Percentiles rank a stretch among this genome's conserved stretches.
These are phyloP conservation scores for Fraxinus velutina DNA, from an alignment of 305 asterid genomes.

Conservation along the genomic window DNA sequence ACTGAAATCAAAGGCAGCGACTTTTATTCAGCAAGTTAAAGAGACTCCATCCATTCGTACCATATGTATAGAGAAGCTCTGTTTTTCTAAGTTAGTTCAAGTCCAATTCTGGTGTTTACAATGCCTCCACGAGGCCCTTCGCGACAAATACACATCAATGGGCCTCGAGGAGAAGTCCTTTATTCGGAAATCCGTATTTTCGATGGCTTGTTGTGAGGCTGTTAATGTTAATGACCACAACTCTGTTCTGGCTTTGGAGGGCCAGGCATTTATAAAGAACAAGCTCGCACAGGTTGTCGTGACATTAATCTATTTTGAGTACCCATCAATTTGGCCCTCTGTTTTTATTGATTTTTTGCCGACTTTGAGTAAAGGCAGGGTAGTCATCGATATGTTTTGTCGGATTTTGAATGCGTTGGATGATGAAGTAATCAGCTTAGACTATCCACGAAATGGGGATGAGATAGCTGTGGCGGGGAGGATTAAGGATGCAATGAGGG, in stretches of 20 bases:
- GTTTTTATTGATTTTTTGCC: conserved; percentile 74
- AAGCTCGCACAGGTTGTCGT: conserved; percentile 93
- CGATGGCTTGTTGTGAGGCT: conserved; percentile 39
- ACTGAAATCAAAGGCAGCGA: conserved; percentile 70
- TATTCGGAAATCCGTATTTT: conserved; percentile 43
- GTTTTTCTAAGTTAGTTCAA: conserved; percentile 56
- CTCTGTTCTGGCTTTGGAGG: conserved; percentile 40
- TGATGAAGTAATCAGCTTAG: conserved; percentile 80
- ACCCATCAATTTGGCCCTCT: conserved; percentile 77
- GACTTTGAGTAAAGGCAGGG: conserved; percentile 58
- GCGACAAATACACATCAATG: conserved; percentile 35
- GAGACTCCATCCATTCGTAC: conserved; percentile 69
- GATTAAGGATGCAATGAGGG: conserved; percentile 61
- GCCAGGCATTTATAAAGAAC: conserved; percentile 75
- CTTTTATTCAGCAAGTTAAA: conserved; percentile 64
- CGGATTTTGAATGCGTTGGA: conserved; percentile 70
- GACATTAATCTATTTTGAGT: conserved; percentile 69
- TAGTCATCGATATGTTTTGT: conserved; percentile 81
- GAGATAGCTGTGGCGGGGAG: conserved; percentile 49
- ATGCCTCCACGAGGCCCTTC: conserved; percentile 49
- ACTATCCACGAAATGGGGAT: conserved; percentile 61
- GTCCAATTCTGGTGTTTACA: conserved; percentile 98
- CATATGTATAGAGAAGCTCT: conserved; percentile 66
- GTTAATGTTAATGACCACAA: conserved; percentile 27
- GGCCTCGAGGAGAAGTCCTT: conserved; percentile 41